Evolutionary conservation across 1,284 basidiomycete species (phyloP).

Genomic region (Boletellus deceptivus): DNA sequence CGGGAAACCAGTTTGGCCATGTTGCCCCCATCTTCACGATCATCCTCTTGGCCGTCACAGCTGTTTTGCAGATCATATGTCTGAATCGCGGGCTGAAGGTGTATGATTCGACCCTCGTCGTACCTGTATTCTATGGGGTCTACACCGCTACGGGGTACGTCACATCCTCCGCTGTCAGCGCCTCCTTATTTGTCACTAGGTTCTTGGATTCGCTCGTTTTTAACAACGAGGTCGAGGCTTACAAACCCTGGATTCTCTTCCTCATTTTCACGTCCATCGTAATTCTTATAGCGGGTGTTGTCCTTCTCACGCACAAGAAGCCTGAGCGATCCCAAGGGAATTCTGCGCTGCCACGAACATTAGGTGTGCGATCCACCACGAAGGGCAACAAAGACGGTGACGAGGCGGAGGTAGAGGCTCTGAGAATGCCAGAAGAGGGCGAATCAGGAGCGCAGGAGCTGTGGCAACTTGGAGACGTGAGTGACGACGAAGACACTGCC

Average conservation of each 20-base stretch:
- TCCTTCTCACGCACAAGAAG: slow-evolving; percentile 82
- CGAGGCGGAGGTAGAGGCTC: slow-evolving; percentile 38
- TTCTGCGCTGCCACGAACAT: slow-evolving; percentile 12
- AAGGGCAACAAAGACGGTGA: slow-evolving; percentile 18
- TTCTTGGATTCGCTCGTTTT: slow-evolving; percentile 76
- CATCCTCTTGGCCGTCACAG: slow-evolving; percentile 73
- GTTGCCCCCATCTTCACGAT: slow-evolving; percentile 82
- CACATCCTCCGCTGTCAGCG: background rate
- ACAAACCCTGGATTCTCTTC: slow-evolving; percentile 83
- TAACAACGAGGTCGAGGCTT: slow-evolving; percentile 79
- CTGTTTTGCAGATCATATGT: slow-evolving; percentile 87
- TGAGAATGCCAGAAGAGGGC: slow-evolving; percentile 34
- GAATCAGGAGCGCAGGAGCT: slow-evolving; percentile 45
- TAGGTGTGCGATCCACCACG: slow-evolving; percentile 13
- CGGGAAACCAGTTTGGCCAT: slow-evolving; percentile 84
- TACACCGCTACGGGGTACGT: slow-evolving; percentile 61
- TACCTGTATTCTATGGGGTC: slow-evolving; percentile 71
- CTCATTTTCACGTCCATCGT: slow-evolving; percentile 82
- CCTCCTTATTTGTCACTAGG: slow-evolving; percentile 31
- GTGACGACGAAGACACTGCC: slow-evolving; percentile 52
- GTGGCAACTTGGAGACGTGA: slow-evolving; percentile 67
- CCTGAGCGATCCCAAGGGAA: slow-evolving; percentile 48
- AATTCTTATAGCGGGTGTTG: slow-evolving; percentile 83
- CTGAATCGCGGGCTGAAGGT: slow-evolving; percentile 82
- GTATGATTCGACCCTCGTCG: slow-evolving; percentile 75